phyloP scores from a whole-genome alignment of 805 yeast species.

The Millerago galiae region DNA sequence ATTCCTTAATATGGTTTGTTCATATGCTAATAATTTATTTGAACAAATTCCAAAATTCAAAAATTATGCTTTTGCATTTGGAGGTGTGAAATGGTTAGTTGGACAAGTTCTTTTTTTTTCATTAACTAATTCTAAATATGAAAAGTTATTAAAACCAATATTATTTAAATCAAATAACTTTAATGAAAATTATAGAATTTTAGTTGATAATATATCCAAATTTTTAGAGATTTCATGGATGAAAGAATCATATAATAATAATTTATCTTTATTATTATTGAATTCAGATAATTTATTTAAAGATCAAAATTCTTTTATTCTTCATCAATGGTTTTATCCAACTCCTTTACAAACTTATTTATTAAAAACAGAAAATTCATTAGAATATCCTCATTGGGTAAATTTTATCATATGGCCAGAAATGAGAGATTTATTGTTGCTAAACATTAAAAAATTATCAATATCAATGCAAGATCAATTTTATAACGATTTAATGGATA shows the following conservation, averaged over 20 bases:
- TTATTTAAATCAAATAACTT: constrained; percentile 10
- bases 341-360: constrained; percentile 9
- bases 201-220: constrained; percentile 8
- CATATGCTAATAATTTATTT: constrained; percentile 10
- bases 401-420: constrained; percentile 14
- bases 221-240: constrained; percentile 9
- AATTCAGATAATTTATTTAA: constrained; percentile 8
- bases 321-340: constrained; percentile 12
- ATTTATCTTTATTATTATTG: constrained; percentile 2
- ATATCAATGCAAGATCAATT: constrained; percentile 1
- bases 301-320: constrained; percentile 1
- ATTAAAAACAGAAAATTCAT: constrained; percentile 2
- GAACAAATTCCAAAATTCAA: constrained; percentile 11
- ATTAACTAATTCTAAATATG: constrained; percentile 6
- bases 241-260: constrained; percentile 4
- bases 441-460: constrained; percentile 6
- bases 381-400: constrained; percentile 12
- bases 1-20: constrained; percentile 11
- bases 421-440: constrained; percentile 7
- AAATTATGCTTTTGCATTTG: constrained; percentile 11
- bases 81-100: constrained; percentile 13
- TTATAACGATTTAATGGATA: constrained; percentile 9
- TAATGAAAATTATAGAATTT: constrained; percentile 1
- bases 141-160: constrained; percentile 7
- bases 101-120: constrained; percentile 12